Base-by-base conservation (phyloP, 1,284 basidiomycete species). In the Malassezia sympodialis region DNA sequence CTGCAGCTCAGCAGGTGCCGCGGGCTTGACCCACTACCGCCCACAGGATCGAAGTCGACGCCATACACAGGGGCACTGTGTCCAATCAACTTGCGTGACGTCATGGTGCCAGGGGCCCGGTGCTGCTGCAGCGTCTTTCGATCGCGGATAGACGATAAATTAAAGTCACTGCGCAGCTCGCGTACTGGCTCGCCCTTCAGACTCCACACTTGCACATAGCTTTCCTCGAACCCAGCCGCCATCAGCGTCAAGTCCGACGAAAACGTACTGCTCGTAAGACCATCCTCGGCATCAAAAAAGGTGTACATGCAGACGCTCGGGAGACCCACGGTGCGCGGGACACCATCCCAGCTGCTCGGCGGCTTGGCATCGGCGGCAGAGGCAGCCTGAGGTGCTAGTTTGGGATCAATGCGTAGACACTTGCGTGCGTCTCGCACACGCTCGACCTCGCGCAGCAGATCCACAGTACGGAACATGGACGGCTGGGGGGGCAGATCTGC, bases 51-150 rank as follows among this genome's bases (percentile, higher is more conserved):
- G 70, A 98, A 99, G 7, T 86, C 84, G 14, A 96, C 82, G 1
- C 88, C 85, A 75, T 96, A 98, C 26, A 98, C 90, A 17, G 94
- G 90, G 1, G 89, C 94, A 59, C 89, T 93, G 75, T 99, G 94
- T 1, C 90, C 94, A 50, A 98, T 84, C 12, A 99, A 81, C 77
- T 96, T 96, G 31, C 91, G 84, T 2, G 72, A 67, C 4, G 69
- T 60, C 11, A 54, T 53, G 0, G 31, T 41, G 10, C 56, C 55
- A 1, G 59, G 46, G 23, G 63, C 60, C 11, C 69, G 64, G 35
- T 69, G 61, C 35, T 63, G 59, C 8, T 59, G 51, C 17, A 73
- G 53, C 27, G 67, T 52, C 28, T 55, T 53, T 34, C 62, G 60
- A 69, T 88, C 87, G 72, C 81, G 82, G 60, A 87, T 80, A 15